Percentiles rank a stretch among this genome's conserved stretches.
Evolutionary conservation across 2,329 filamentous ascomycete genomes (phyloP).

Genomic region (Alternaria ethzedia): DNA sequence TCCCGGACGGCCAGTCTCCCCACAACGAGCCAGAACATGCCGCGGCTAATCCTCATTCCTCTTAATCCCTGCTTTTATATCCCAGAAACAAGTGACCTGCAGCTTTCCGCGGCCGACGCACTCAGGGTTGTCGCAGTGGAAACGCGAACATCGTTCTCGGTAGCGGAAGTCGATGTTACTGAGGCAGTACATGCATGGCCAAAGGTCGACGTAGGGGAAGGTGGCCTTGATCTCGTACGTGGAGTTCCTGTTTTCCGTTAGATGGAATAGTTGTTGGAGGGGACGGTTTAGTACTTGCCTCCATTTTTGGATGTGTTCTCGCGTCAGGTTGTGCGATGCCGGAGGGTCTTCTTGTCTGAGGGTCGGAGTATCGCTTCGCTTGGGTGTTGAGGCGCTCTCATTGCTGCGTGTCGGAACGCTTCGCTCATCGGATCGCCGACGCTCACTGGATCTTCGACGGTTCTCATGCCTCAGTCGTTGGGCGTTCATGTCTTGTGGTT

Average conservation of each 20-base stretch:
- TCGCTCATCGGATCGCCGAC: background rate
- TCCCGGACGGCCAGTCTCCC: background rate
- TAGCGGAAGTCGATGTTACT: background rate
- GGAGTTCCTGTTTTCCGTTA: background rate
- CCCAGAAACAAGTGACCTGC: slow-evolving; percentile 5
- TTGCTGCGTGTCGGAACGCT: background rate
- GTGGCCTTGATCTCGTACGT: background rate
- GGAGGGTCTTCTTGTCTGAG: background rate
- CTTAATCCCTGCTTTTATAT: background rate
- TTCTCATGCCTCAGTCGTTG: background rate
- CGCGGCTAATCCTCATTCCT: background rate
- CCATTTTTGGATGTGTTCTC: background rate
- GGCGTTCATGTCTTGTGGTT: background rate
- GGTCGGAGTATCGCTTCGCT: background rate
- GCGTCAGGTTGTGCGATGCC: background rate
- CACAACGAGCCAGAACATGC: background rate
- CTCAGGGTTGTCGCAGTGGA: background rate
- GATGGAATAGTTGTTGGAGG: background rate
- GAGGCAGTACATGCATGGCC: slow-evolving; percentile 14
- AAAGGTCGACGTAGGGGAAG: background rate
- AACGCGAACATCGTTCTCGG: background rate
- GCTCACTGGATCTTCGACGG: background rate
- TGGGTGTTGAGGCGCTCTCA: background rate
- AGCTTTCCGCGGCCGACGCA: slow-evolving; percentile 1
- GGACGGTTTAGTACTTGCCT: background rate